A percentile compares a stretch with the other conserved stretches of the same genome.
phyloP scores from a whole-genome alignment of 1,284 basidiomycete genomes.

The Microbotryum lychnidis-dioicae region DNA sequence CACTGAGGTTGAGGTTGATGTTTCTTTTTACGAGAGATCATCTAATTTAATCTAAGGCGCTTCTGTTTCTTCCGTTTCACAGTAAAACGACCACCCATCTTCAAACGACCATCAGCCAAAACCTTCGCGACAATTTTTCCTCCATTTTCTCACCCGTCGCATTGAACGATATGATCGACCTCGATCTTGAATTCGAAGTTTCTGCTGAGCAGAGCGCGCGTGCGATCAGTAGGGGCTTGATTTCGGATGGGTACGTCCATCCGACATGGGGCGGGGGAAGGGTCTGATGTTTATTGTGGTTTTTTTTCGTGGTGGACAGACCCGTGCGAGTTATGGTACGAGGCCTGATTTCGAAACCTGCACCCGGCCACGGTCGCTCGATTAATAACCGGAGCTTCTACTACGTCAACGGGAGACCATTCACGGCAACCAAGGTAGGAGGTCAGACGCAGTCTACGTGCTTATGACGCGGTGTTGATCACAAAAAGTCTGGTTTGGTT shows the following conservation, averaged over 20 bases:
- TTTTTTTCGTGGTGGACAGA: neutral
- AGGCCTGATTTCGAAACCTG: constrained; percentile 72
- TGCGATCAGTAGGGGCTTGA: constrained; percentile 22
- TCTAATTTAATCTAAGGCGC: too few relatives aligned
- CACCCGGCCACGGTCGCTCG: constrained; percentile 60
- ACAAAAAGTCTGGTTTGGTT: too few relatives aligned
- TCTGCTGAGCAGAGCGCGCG: constrained; percentile 50
- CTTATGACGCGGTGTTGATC: too few relatives aligned
- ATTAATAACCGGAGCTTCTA: constrained; percentile 84
- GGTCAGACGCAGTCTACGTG: too few relatives aligned
- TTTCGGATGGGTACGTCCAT: too few relatives aligned
- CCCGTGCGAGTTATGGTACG: constrained; percentile 49
- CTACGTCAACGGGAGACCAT: constrained; percentile 89
- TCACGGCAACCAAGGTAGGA: constrained; percentile 61
- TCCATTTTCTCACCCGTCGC: constrained; percentile 80
- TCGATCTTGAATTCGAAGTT: constrained; percentile 63
- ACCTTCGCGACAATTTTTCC: constrained; percentile 58
- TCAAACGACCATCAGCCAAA: constrained; percentile 58
- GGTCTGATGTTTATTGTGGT: neutral
- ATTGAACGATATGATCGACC: constrained; percentile 62
- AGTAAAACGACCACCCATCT: constrained; percentile 68
- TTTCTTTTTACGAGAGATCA: too few relatives aligned
- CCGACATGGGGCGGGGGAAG: too few relatives aligned
- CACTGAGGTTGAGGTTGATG: too few relatives aligned
- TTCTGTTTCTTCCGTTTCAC: too few relatives aligned